Evolutionary conservation across 345 rosid species (phyloP).

Genomic region (Brassica cretica): DNA sequence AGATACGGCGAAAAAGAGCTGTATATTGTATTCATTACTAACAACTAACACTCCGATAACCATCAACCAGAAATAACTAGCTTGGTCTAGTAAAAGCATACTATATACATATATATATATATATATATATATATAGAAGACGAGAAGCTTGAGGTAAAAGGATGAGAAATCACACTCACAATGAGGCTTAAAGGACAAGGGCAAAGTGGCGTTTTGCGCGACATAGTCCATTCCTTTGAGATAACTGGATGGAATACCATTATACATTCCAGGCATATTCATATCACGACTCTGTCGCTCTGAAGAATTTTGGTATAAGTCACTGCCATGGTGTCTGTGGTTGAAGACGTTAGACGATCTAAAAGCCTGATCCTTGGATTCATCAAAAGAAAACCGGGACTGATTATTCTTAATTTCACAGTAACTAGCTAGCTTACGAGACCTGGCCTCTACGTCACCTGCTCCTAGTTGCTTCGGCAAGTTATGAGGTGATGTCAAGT

Average conservation of each 20-base stretch:
- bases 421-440: constrained; percentile 48
- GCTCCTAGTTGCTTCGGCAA: constrained; percentile 56
- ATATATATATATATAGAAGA: neutral
- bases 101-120: neutral
- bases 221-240: constrained; percentile 51
- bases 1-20: neutral
- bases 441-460: constrained; percentile 51
- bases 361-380: constrained; percentile 45
- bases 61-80: constrained; percentile 6
- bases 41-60: neutral
- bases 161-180: constrained; percentile 50
- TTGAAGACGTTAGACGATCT: constrained; percentile 43
- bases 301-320: constrained; percentile 45
- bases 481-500: constrained; percentile 72
- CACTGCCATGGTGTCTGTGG: constrained; percentile 42
- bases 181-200: constrained; percentile 56
- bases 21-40: neutral
- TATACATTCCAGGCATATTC: constrained; percentile 48
- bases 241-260: constrained; percentile 53
- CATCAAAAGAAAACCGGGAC: constrained; percentile 89
- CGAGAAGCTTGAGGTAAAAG: constrained; percentile 23
- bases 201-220: constrained; percentile 38
- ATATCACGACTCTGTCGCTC: constrained; percentile 45
- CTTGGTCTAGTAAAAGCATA: neutral
- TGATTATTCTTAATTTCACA: constrained; percentile 64